Base-by-base conservation (phyloP, 305 asterid species). In the Euphrasia arctica region DNA sequence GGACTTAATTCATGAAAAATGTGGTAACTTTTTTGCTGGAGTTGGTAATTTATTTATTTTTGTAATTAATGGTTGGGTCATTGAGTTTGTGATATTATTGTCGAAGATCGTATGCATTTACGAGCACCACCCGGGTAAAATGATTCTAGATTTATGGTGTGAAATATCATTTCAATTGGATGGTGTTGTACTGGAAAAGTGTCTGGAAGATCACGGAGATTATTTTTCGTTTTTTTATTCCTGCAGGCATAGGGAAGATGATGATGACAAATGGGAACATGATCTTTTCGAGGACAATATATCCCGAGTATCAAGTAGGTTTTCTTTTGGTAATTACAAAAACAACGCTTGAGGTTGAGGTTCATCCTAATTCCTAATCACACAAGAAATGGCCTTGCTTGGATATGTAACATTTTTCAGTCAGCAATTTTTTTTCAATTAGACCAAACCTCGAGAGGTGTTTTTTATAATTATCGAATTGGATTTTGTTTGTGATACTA, bases 181-280 rank as follows among this genome's bases (percentile, higher is more conserved):
- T 36, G 41, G 6, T 34, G 41, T 4, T 4, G 41, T 34, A 34
- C 1, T 6, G 41, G 41, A 34, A 4, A 36, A 36, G 9, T 36
- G 9, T 6, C 42, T 36, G 42, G 42, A 36, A 36, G 42, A 36
- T 36, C 42, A 36, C 9, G 2, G 42, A 1, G 42, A 5, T 36
- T 8, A 31, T 31, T 31, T 36, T 36, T 18, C 22, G 22, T 18
- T 18, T 48, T 45, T 34, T 5, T 49, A 74, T 58, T 64, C 70
- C 49, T 87, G 83, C 86, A 93, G 98, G 75, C 91, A 72, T 72
- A 85, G 98, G 71, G 95, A 87, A 65, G 22, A 18, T 18, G 94
- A 87, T 71, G 93, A 82, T 79, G 97, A 83, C 77, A 92, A 92
- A 79, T 92, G 98, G 98, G 87, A 82, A 72, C 97, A 90, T 74